phyloP scores from a whole-genome alignment of 257 asterid genomes.

The Coffea eugenioides region DNA sequence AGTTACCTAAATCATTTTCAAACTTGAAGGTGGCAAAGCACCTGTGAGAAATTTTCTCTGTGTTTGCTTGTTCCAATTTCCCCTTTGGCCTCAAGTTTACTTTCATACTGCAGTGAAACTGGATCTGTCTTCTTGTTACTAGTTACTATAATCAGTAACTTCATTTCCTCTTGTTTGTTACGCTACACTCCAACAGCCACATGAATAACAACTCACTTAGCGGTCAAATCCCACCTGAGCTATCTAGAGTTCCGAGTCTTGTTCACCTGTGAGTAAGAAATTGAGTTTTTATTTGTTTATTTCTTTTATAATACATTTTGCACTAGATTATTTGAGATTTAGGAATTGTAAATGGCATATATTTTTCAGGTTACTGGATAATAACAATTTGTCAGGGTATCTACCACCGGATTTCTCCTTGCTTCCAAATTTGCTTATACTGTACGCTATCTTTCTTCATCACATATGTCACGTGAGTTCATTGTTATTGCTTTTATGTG shows the following conservation, averaged over 20 bases:
- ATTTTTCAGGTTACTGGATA: slow-evolving; percentile 84
- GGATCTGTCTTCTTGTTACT: background rate
- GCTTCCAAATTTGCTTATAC: slow-evolving; percentile 57
- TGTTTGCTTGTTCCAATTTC: background rate
- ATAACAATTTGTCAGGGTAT: slow-evolving; percentile 83
- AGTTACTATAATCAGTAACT: background rate
- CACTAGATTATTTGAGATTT: background rate
- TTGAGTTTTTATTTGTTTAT: background rate
- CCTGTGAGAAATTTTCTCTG: slow-evolving; percentile 47
- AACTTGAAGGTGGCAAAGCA: slow-evolving; percentile 61
- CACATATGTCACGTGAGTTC: background rate
- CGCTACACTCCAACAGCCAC: slow-evolving; percentile 59
- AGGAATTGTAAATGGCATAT: background rate
- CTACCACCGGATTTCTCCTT: slow-evolving; percentile 79
- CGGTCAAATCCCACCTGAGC: slow-evolving; percentile 81
- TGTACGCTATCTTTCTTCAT: slow-evolving; percentile 51
- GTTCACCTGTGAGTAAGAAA: slow-evolving; percentile 79
- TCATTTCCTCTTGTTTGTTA: slow-evolving; percentile 19
- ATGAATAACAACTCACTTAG: slow-evolving; percentile 95
- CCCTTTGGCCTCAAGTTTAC: background rate
- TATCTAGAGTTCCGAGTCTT: slow-evolving; percentile 74
- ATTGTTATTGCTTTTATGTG: background rate
- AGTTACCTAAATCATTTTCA: slow-evolving; percentile 71
- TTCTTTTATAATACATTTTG: too few species aligned
- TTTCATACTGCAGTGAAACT: background rate